Evolutionary conservation across 73 alveolate species (phyloP).

Genomic region (Urostyla sp.): DNA sequence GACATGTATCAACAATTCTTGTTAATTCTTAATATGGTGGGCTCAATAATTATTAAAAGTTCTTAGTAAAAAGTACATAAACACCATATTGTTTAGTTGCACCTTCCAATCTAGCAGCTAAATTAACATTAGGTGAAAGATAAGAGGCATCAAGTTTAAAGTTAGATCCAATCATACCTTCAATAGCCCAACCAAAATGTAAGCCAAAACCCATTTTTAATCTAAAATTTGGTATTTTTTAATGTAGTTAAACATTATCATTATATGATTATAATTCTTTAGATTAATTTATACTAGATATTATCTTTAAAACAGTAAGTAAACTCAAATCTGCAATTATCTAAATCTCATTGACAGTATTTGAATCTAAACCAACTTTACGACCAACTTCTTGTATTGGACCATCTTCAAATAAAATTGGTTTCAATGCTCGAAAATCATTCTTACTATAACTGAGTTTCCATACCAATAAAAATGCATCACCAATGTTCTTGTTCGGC

Average conservation of each 20-base stretch:
- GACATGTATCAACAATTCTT: constrained; percentile 81
- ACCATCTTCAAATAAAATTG: neutral
- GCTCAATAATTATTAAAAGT: constrained; percentile 73
- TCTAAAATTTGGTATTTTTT: constrained; percentile 61
- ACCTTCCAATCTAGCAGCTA: constrained; percentile 87
- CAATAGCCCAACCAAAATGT: constrained; percentile 96
- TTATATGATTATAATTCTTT: constrained; percentile 58
- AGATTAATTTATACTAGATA: constrained; percentile 73
- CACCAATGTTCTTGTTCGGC: constrained; percentile 99
- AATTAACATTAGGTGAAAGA: constrained; percentile 87
- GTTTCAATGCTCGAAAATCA: neutral
- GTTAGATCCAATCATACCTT: constrained; percentile 87
- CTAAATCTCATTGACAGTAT: constrained; percentile 11
- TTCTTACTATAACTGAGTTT: constrained; percentile 3
- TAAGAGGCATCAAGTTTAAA: constrained; percentile 91
- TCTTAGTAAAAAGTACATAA: constrained; percentile 79
- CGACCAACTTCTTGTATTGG: neutral
- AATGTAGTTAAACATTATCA: constrained; percentile 39
- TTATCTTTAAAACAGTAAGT: constrained; percentile 75
- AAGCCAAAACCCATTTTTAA: constrained; percentile 92
- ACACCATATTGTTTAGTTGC: constrained; percentile 89
- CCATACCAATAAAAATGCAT: constrained; percentile 91
- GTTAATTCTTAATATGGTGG: constrained; percentile 63
- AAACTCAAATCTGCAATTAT: constrained; percentile 77
- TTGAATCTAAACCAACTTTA: neutral